Evolutionary conservation across 176 grass and related monocot species (phyloP), one percentile per base, ranked within the genome.

Genomic region (Leersia perrieri): DNA sequence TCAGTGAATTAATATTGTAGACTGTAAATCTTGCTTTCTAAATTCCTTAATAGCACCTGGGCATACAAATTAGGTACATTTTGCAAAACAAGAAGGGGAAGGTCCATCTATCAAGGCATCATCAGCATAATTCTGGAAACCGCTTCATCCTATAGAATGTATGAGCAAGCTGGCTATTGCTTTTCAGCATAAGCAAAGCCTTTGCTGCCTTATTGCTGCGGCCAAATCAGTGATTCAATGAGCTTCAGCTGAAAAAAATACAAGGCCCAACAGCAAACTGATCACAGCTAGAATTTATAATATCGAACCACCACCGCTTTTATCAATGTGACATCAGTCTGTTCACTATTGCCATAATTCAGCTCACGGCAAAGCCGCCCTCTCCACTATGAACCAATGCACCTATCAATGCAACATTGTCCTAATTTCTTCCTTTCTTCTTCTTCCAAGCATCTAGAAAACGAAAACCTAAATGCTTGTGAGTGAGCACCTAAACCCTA

Each of bases 391-490:
- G 22, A 11, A 39, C 27, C 22, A 16, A 27, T 41, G 58, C 27
- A 51, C 7, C 29, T 18, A 39, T 20, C 22, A 16, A 27, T 41
- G 58, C 27, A 51, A n/a, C 1, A 22, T 49, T 1, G 3, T 18
- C 14, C 3, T 18, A 47, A 4, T 47, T 20, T 22, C 49, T 3
- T 53, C 9, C 5, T 6, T 42, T 58, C 22, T 5, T 36, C 32
- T 3, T 44, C 49, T 68, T 44, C 49, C 58, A 23, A 14, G 77
- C 53, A 87, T 16, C 5, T 14, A 77, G 26, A 77, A 77, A n/a
- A 25, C 20, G 28, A 73, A n/a, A 22, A 34, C 22, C 33, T 30
- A 53, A 66, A 57, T 58, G 33, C n/a, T n/a, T n/a, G n/a, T n/a
- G n/a, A n/a, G n/a, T n/a, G n/a, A n/a, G n/a, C 45, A 16, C 45